phyloP scores from a whole-genome alignment of 2,329 filamentous ascomycete species.

The Aspergillus proliferans region DNA sequence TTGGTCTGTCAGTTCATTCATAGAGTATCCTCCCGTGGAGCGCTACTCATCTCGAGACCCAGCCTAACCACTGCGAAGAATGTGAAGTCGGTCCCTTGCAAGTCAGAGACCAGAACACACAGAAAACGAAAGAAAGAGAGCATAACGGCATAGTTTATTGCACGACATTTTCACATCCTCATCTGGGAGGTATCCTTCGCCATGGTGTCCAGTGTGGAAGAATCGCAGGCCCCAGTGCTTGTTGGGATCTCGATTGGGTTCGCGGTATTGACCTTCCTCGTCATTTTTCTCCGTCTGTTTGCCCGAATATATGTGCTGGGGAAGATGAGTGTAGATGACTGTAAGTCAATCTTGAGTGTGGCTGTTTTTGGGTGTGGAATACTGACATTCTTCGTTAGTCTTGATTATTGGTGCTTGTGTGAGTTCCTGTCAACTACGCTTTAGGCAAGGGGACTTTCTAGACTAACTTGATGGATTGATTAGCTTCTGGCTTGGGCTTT shows the following conservation, averaged over 20 bases:
- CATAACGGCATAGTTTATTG: not conserved
- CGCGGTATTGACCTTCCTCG: conserved; percentile 32
- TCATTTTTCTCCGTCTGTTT: conserved; percentile 34
- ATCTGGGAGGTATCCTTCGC: not conserved
- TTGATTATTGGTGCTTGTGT: conserved; percentile 27
- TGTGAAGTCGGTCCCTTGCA: not conserved
- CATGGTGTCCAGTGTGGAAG: conserved; percentile 12
- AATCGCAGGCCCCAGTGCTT: conserved; percentile 31
- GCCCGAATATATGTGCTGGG: conserved; percentile 34
- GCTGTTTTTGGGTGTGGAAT: not conserved
- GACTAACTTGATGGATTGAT: conserved; percentile 1
- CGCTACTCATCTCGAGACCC: not conserved
- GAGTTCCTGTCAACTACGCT: conserved; percentile 6
- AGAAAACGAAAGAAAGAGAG: not conserved
- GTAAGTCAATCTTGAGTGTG: conserved; percentile 11
- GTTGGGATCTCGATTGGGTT: conserved; percentile 32
- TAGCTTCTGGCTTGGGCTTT: conserved; percentile 32
- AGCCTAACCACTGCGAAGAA: not conserved
- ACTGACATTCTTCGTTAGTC: conserved; percentile 14
- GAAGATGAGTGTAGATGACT: conserved; percentile 25
- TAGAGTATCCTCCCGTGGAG: not conserved
- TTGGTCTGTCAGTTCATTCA: not conserved
- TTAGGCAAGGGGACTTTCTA: not conserved
- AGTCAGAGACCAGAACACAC: not conserved
- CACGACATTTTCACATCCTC: not conserved